These are phyloP conservation scores for Neurospora cerealis DNA, from an alignment of 495 filamentous ascomycete species.

Conservation along the genomic window DNA sequence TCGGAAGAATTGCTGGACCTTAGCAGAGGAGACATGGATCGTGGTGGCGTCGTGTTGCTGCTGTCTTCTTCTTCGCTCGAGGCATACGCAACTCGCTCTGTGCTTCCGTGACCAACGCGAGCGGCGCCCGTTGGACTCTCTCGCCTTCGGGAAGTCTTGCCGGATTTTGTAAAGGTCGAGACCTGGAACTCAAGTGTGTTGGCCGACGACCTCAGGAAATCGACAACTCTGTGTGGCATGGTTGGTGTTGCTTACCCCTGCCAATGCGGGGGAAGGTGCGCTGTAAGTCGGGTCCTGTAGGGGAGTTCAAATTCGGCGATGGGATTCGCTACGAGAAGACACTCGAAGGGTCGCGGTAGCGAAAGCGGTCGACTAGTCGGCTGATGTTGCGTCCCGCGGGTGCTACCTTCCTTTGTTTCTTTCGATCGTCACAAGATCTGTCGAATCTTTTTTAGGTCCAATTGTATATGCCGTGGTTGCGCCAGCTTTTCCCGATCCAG, in stretches of 20 bases:
- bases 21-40: conserved; percentile 9
- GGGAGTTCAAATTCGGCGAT: neutral
- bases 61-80: conserved; percentile 24
- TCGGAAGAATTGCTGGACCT: neutral
- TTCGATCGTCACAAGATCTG: conserved; percentile 6
- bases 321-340: neutral
- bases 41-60: conserved; percentile 13
- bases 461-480: neutral
- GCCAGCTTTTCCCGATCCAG: neutral
- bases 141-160: conserved; percentile 11
- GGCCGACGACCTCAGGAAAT: conserved; percentile 38
- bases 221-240: conserved; percentile 42
- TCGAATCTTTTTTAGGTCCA: neutral
- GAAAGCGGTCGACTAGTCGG: neutral
- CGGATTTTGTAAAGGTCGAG: conserved; percentile 17
- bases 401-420: neutral
- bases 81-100: conserved; percentile 22
- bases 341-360: neutral
- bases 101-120: conserved; percentile 14
- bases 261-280: conserved; percentile 11
- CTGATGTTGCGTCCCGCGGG: neutral
- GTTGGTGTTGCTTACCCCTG: conserved; percentile 16
- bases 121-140: conserved; percentile 14
- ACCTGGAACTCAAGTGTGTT: conserved; percentile 23
- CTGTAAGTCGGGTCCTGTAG: neutral